A percentile compares a stretch with the other conserved stretches of the same genome.
Evolutionary conservation across 208 protist genomes (phyloP).

Genomic region (Acanthamoeba castellanii): DNA sequence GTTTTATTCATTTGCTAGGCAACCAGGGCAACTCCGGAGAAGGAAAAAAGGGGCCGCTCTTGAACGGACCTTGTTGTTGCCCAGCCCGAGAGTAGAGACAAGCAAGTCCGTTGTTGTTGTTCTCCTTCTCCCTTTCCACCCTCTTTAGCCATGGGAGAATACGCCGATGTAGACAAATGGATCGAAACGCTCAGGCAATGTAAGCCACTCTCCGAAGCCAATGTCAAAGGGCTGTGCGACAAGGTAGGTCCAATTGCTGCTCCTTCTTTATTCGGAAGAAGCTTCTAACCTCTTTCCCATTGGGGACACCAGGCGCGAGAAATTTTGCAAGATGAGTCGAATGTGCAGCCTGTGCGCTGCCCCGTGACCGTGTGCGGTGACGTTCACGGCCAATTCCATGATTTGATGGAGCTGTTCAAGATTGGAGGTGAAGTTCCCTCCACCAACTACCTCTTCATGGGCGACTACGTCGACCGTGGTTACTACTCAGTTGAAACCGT

Average conservation of each 20-base stretch:
- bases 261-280: no score
- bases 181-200: constrained; percentile 96
- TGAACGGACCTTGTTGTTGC: no score
- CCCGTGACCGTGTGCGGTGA: constrained; percentile 97
- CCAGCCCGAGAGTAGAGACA: no score
- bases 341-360: constrained; percentile 93
- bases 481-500: constrained; percentile 96
- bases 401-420: constrained; percentile 98
- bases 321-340: constrained; percentile 94
- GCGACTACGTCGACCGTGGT: constrained; percentile 98
- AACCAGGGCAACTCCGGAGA: no score
- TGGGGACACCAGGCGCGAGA: constrained; percentile 87
- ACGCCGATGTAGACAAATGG: constrained; percentile 94
- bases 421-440: constrained; percentile 90
- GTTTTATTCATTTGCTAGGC: no score
- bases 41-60: no score
- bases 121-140: background rate
- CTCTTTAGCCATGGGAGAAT: background rate
- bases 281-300: no score
- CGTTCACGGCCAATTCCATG: constrained; percentile 99
- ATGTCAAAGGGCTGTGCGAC: constrained; percentile 92
- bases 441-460: constrained; percentile 98
- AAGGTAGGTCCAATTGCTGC: constrained; percentile 84
- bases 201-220: constrained; percentile 92
- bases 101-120: background rate